phyloP scores from a whole-genome alignment of 176 grass and related monocot species.

The Musa troglodytarum region DNA sequence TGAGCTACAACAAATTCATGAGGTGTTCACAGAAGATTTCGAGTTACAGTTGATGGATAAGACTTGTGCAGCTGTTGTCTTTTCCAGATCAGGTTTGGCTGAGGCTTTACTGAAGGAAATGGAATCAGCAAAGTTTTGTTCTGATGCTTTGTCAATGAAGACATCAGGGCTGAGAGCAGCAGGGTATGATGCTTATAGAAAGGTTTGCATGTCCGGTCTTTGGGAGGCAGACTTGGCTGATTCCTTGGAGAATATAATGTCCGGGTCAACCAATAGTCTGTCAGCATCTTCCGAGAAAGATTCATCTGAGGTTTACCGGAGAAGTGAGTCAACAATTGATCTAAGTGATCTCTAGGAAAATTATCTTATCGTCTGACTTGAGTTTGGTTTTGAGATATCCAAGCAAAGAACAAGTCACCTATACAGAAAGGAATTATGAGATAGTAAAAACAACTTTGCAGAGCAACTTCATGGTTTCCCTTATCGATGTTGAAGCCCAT shows the following conservation, averaged over 20 bases:
- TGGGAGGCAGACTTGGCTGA: constrained; percentile 71
- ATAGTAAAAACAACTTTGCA: no score
- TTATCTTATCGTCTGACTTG: no score
- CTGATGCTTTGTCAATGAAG: constrained; percentile 28
- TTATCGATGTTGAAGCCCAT: no score
- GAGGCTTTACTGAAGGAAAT: constrained; percentile 49
- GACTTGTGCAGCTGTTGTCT: constrained; percentile 60
- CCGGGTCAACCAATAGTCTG: constrained; percentile 19
- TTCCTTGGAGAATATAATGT: constrained; percentile 45
- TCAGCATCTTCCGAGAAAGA: constrained; percentile 9
- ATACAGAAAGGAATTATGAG: not conserved
- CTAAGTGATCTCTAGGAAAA: constrained; percentile 39
- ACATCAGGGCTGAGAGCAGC: constrained; percentile 54
- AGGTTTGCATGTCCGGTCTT: constrained; percentile 63
- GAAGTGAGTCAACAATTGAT: constrained; percentile 48
- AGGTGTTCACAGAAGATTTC: constrained; percentile 53
- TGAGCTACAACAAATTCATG: constrained; percentile 38
- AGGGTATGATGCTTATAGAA: constrained; percentile 59
- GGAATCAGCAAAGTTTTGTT: constrained; percentile 25
- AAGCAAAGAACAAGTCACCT: not conserved
- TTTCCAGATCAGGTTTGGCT: constrained; percentile 36
- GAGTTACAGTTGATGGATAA: constrained; percentile 58
- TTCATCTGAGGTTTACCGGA: constrained; percentile 48
- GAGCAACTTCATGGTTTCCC: no score
- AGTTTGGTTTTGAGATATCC: not conserved